Percentiles rank a stretch among this genome's conserved stretches.
phyloP scores from a whole-genome alignment of 2,329 filamentous ascomycete species.

The Penicillium sp. region DNA sequence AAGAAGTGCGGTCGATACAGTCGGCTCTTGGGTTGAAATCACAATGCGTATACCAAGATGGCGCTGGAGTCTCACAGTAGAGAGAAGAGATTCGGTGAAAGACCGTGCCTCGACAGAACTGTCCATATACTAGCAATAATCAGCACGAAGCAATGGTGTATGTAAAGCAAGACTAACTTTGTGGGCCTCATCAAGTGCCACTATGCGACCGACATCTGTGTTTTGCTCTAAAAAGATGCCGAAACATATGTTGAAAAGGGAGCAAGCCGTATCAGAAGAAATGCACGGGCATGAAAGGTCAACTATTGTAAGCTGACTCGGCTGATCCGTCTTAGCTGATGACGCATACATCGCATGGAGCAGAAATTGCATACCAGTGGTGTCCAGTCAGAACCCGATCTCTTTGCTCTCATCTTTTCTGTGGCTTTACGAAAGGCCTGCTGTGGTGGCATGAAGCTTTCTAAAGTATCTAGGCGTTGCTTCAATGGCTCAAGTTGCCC shows the following conservation, averaged over 20 bases:
- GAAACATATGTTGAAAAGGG: conserved; percentile 23
- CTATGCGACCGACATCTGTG: conserved; percentile 11
- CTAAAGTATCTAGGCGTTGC: conserved; percentile 20
- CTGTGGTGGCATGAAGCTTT: conserved; percentile 22
- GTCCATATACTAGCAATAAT: background rate
- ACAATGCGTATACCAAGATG: conserved; percentile 68
- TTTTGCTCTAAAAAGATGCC: conserved; percentile 23
- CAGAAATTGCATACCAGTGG: conserved; percentile 2
- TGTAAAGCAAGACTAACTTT: conserved; percentile 16
- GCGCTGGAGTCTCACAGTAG: conserved; percentile 70
- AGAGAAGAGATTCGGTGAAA: conserved; percentile 65
- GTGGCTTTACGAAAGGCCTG: background rate
- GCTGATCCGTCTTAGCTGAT: conserved; percentile 34
- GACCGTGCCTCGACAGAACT: conserved; percentile 49
- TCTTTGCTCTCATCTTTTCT: background rate
- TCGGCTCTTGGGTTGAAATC: conserved; percentile 78
- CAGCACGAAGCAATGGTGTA: background rate
- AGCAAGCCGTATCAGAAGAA: conserved; percentile 22
- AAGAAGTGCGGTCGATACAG: conserved; percentile 66
- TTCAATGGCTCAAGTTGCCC: conserved; percentile 18
- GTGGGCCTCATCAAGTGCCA: conserved; percentile 26
- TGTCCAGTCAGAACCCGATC: conserved; percentile 10
- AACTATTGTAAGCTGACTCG: conserved; percentile 17
- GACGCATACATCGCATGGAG: too few species aligned
- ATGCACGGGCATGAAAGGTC: conserved; percentile 26